A percentile compares a stretch with the other conserved stretches of the same genome.
These are phyloP conservation scores for Lasiodiplodia citricola DNA, from an alignment of 2,329 filamentous ascomycete species.

Conservation along the genomic window DNA sequence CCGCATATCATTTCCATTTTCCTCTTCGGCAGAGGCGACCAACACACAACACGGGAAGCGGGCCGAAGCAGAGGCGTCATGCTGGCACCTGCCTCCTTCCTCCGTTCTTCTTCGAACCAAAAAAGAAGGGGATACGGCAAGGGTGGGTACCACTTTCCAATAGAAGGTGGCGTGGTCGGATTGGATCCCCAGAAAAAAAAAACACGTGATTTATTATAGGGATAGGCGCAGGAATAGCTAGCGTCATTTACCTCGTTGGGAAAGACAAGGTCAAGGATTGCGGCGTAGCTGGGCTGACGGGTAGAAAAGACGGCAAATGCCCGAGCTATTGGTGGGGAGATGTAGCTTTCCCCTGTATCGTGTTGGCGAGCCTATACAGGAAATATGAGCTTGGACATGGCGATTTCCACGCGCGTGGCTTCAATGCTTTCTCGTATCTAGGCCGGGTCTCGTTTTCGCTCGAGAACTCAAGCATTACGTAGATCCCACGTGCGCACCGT, in stretches of 20 bases:
- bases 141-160: not conserved
- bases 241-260: not conserved
- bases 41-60: not conserved
- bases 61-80: not conserved
- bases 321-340: not conserved
- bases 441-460: not conserved
- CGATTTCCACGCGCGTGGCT: no score
- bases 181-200: not conserved
- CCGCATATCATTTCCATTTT: not conserved
- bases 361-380: not conserved
- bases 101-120: not conserved
- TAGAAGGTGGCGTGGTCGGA: not conserved
- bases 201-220: not conserved
- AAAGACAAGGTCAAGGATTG: not conserved
- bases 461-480: not conserved
- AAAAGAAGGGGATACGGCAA: not conserved
- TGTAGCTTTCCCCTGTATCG: not conserved
- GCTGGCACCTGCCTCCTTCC: not conserved
- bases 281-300: not conserved
- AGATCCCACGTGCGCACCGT: slow-evolving; percentile 11
- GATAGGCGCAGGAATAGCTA: not conserved
- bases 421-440: not conserved
- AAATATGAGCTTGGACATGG: not conserved
- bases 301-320: not conserved
- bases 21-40: not conserved